Evolutionary conservation across 1,284 basidiomycete species (phyloP).

Genomic region (Puccinia polysora): DNA sequence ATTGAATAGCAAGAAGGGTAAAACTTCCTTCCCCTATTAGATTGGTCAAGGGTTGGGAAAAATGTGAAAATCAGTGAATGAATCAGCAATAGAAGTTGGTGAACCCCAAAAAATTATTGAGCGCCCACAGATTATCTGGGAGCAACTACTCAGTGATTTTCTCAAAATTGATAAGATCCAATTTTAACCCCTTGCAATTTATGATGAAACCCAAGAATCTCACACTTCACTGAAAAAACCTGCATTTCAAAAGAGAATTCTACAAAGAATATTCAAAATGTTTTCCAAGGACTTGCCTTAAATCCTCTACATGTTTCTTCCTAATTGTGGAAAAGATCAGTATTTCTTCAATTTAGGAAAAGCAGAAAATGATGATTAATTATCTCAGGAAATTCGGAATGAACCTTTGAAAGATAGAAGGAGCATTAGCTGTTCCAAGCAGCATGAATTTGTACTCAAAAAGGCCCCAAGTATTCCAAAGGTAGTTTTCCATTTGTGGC

Average conservation of each 20-base stretch:
- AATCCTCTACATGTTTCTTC: too few species aligned
- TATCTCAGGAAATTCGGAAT: conserved; percentile 46
- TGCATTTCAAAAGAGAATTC: background rate
- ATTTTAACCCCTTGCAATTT: background rate
- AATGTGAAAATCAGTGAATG: background rate
- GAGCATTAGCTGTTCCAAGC: conserved; percentile 55
- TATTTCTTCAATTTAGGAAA: conserved; percentile 54
- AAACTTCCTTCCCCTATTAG: background rate
- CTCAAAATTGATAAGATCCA: background rate
- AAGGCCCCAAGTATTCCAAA: conserved; percentile 55
- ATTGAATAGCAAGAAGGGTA: background rate
- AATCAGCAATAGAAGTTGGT: conserved; percentile 6
- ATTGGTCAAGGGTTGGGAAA: background rate
- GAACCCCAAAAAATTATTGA: conserved; percentile 3
- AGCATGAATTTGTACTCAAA: too few species aligned
- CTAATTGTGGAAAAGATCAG: conserved; percentile 52
- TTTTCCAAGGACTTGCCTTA: background rate
- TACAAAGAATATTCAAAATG: background rate
- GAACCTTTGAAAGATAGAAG: conserved; percentile 53
- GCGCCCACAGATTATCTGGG: background rate
- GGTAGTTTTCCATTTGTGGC: conserved; percentile 55
- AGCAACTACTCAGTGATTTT: background rate
- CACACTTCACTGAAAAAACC: background rate
- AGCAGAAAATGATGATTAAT: conserved; percentile 49
- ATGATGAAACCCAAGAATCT: conserved; percentile 5